Conservation (phyloP, 2,329 filamentous ascomycete species). For the Grosmannia clavigera region DNA sequence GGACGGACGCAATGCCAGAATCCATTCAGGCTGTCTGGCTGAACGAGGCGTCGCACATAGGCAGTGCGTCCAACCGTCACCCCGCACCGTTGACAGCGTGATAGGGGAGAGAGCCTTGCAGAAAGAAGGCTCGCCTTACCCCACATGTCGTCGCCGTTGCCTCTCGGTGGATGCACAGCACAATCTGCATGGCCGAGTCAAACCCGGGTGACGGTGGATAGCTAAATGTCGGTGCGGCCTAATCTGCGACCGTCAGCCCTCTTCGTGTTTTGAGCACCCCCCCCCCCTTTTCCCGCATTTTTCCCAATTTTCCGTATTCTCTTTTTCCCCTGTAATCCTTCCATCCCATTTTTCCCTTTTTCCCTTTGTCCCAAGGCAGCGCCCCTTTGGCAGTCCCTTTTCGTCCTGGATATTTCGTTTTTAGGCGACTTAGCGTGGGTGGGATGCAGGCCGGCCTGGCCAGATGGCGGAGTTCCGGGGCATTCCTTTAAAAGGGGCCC, state of each 20-base stretch:
- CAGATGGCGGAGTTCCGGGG: neutral
- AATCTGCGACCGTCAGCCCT: slow-evolving; percentile 8
- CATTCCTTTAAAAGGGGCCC: neutral
- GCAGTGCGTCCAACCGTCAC: neutral
- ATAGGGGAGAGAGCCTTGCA: neutral
- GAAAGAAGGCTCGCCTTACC: neutral
- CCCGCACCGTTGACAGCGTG: neutral
- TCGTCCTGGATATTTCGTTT: neutral
- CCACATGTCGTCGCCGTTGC: neutral
- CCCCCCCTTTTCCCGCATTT: neutral
- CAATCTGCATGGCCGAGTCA: neutral
- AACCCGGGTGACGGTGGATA: neutral
- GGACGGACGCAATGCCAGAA: neutral
- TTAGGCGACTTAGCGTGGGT: slow-evolving; percentile 4
- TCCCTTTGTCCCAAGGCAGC: neutral
- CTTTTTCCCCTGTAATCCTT: neutral
- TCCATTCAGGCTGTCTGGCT: neutral
- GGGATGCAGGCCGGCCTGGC: slow-evolving; percentile 2
- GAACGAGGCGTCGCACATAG: neutral
- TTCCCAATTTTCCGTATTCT: neutral
- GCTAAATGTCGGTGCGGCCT: slow-evolving; percentile 9
- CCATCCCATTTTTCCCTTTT: neutral
- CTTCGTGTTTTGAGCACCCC: neutral
- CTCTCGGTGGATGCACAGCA: neutral
- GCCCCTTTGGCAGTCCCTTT: neutral